Evolutionary conservation across 1,284 basidiomycete species (phyloP).

Genomic region (Meira miltonrushii): DNA sequence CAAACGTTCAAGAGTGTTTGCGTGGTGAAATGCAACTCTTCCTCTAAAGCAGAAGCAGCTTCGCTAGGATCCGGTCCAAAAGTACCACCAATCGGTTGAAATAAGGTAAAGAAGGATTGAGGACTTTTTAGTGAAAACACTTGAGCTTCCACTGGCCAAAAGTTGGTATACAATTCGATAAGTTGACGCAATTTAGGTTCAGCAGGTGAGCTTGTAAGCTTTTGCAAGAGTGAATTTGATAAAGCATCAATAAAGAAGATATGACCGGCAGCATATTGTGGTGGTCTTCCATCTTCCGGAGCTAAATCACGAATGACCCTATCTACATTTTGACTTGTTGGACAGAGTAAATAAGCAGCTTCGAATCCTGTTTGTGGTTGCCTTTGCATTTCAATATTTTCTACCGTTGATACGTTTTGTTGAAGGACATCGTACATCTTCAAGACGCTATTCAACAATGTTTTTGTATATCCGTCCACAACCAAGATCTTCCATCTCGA

Average conservation of each 20-base stretch:
- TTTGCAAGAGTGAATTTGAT: constrained; percentile 41
- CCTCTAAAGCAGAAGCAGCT: constrained; percentile 35
- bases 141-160: constrained; percentile 44
- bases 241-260: constrained; percentile 80
- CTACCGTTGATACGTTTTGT: constrained; percentile 47
- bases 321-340: constrained; percentile 88
- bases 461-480: constrained; percentile 85
- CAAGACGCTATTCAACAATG: constrained; percentile 75
- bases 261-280: constrained; percentile 80
- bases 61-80: constrained; percentile 38
- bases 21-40: constrained; percentile 43
- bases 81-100: constrained; percentile 57
- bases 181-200: constrained; percentile 46
- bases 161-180: constrained; percentile 48
- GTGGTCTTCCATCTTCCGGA: constrained; percentile 24
- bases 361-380: constrained; percentile 34
- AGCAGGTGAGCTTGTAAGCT: constrained; percentile 45
- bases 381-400: constrained; percentile 46
- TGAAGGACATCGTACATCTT: constrained; percentile 64
- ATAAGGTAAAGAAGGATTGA: constrained; percentile 30
- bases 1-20: constrained; percentile 64
- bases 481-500: constrained; percentile 87
- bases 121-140: constrained; percentile 45
- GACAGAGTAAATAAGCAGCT: constrained; percentile 74
- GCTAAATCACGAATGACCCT: constrained; percentile 63